Evolutionary conservation across 352 stramenopile genomes (phyloP).

Genomic region (Aphanomyces euteiches): DNA sequence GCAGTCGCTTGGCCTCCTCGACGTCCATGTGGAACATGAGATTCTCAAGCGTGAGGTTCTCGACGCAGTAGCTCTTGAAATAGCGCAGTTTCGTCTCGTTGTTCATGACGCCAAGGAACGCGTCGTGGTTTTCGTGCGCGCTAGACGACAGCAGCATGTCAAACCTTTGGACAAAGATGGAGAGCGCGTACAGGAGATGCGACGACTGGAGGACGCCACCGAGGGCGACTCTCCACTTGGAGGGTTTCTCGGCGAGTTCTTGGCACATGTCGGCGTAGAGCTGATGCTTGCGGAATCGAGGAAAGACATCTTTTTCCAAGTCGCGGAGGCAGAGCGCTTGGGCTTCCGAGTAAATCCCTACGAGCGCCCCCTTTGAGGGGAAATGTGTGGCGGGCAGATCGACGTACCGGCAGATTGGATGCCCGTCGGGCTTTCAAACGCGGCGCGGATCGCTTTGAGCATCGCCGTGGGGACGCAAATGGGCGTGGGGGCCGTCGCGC

Average conservation of each 20-base stretch:
- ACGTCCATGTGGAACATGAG: constrained; percentile 82
- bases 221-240: background rate
- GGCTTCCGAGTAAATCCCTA: constrained; percentile 61
- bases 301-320: constrained; percentile 70
- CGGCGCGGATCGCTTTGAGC: constrained; percentile 57
- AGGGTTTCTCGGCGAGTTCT: constrained; percentile 40
- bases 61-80: constrained; percentile 83
- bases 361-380: too few relatives aligned
- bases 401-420: constrained; percentile 22
- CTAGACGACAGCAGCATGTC: background rate
- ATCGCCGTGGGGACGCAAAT: constrained; percentile 71
- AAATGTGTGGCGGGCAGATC: too few relatives aligned
- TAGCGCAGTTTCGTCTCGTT: constrained; percentile 73
- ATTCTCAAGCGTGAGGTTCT: constrained; percentile 70
- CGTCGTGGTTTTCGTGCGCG: background rate
- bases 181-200: too few relatives aligned
- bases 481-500: constrained; percentile 56
- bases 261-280: constrained; percentile 74
- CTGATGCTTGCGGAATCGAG: constrained; percentile 68
- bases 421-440: constrained; percentile 39
- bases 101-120: constrained; percentile 49
- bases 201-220: too few relatives aligned
- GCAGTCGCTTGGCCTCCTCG: constrained; percentile 77
- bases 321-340: constrained; percentile 63
- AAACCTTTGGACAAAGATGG: background rate